Conservation (phyloP, 2,329 filamentous ascomycete species). For the Paramyrothecium sp. region DNA sequence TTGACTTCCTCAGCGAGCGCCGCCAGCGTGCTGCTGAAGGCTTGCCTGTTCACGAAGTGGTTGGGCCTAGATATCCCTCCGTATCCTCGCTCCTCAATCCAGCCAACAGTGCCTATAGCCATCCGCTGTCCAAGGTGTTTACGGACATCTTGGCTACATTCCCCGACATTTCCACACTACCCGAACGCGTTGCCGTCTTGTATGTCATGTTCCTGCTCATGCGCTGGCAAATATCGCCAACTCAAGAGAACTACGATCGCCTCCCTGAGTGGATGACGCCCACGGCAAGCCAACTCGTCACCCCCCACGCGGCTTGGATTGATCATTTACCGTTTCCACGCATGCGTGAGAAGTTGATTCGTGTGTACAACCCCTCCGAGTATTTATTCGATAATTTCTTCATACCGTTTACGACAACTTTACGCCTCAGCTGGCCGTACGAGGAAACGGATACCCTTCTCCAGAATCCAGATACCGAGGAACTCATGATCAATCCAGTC, state of each 20-base stretch:
- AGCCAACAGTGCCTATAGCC: constrained; percentile 57
- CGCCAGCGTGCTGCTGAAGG: constrained; percentile 66
- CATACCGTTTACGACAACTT: constrained; percentile 72
- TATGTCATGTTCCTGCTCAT: constrained; percentile 87
- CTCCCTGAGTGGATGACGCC: constrained; percentile 74
- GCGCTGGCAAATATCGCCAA: constrained; percentile 81
- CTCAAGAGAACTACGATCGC: constrained; percentile 74
- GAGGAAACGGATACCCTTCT: constrained; percentile 69
- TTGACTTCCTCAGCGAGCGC: constrained; percentile 74
- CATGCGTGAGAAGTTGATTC: constrained; percentile 68
- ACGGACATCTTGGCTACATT: constrained; percentile 85
- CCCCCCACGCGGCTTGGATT: constrained; percentile 75
- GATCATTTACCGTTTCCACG: constrained; percentile 78
- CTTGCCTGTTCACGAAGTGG: constrained; percentile 60
- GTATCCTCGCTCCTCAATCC: constrained; percentile 78
- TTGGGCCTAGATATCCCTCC: constrained; percentile 77
- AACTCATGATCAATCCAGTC: constrained; percentile 79
- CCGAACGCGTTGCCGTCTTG: constrained; percentile 78
- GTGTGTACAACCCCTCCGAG: constrained; percentile 42
- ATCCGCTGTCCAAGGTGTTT: constrained; percentile 81
- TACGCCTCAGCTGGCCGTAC: constrained; percentile 84
- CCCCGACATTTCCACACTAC: constrained; percentile 72
- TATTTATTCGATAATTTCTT: constrained; percentile 80
- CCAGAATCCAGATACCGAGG: constrained; percentile 54
- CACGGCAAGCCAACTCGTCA: constrained; percentile 61